Percentiles rank a stretch among this genome's conserved stretches.
phyloP scores from a whole-genome alignment of 129 eudicot species.

The Saposhnikovia divaricata region DNA sequence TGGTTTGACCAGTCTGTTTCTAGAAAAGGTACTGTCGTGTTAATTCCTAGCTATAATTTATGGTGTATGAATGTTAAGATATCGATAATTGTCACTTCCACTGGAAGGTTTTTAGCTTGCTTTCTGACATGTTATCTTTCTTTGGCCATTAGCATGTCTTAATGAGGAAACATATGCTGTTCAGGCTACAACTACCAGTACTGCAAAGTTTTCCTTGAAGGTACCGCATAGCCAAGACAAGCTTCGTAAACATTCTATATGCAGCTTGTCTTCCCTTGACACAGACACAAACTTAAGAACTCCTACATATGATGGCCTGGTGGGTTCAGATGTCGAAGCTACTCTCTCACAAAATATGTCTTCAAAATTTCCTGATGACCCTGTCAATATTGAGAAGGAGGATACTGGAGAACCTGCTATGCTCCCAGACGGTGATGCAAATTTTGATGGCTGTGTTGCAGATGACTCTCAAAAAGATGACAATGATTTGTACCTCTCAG shows the following conservation, averaged over 20 bases:
- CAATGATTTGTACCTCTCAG: conserved; percentile 66
- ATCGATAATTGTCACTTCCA: not conserved
- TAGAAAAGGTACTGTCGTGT: conserved; percentile 60
- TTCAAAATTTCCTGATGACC: conserved; percentile 34
- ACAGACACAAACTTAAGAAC: conserved; percentile 35
- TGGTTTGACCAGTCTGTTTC: conserved; percentile 92
- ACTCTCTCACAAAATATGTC: conserved; percentile 48
- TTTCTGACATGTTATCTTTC: conserved; percentile 18
- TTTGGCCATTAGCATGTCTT: conserved; percentile 56
- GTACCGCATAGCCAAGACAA: conserved; percentile 38
- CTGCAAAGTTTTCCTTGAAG: conserved; percentile 30
- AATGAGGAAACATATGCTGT: conserved; percentile 80
- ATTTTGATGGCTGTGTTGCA: conserved; percentile 57
- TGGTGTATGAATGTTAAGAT: not conserved
- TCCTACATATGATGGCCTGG: conserved; percentile 30
- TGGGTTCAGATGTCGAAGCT: conserved; percentile 55
- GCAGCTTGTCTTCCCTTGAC: conserved; percentile 26
- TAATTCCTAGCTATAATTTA: not conserved
- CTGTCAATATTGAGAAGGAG: conserved; percentile 30
- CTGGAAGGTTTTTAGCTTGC: conserved; percentile 3
- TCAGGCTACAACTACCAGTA: conserved; percentile 30
- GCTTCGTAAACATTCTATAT: conserved; percentile 31
- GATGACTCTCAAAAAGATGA: conserved; percentile 80
- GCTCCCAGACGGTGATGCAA: conserved; percentile 18
- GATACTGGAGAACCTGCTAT: conserved; percentile 24